phyloP scores from a whole-genome alignment of 208 protist genomes.

The Trypanosoma avium region DNA sequence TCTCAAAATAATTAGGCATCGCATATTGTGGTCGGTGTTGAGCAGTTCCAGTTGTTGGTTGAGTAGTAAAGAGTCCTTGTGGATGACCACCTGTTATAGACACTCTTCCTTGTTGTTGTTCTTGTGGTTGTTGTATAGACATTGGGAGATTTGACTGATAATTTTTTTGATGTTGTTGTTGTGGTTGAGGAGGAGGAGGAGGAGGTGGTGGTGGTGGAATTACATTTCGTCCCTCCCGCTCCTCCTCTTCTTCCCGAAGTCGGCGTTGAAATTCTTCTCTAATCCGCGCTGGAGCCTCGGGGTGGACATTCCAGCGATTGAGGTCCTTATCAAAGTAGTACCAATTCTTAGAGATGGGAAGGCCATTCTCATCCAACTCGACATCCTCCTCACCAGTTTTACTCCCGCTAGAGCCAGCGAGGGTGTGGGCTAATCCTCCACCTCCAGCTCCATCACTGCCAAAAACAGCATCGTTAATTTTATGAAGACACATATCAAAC shows the following conservation, averaged over 20 bases:
- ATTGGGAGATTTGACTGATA: neutral
- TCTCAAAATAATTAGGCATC: constrained; percentile 64
- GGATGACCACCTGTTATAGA: neutral
- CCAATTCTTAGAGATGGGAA: constrained; percentile 81
- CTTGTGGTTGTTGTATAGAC: neutral
- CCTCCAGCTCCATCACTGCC: constrained; percentile 10
- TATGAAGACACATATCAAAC: constrained; percentile 23
- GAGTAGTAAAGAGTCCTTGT: constrained; percentile 19
- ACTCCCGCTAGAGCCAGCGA: neutral
- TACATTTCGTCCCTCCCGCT: constrained; percentile 46
- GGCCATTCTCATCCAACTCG: constrained; percentile 79
- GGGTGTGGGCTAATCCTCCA: no score
- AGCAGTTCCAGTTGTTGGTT: neutral
- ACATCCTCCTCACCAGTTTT: constrained; percentile 25
- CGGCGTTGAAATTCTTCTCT: constrained; percentile 58
- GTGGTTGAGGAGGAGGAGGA: constrained; percentile 12
- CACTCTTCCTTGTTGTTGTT: neutral
- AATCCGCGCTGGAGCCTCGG: constrained; percentile 68
- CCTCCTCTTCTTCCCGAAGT: constrained; percentile 58
- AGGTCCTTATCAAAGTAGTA: constrained; percentile 78
- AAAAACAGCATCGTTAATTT: constrained; percentile 31
- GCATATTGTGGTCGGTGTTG: constrained; percentile 58
- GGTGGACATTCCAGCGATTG: constrained; percentile 72
- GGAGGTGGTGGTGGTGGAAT: constrained; percentile 34
- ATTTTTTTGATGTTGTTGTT: neutral